Percentiles rank a stretch among this genome's conserved stretches.
Conservation (phyloP, 1,139 yeast genomes). For the Saccharomyces hybrid region DNA sequence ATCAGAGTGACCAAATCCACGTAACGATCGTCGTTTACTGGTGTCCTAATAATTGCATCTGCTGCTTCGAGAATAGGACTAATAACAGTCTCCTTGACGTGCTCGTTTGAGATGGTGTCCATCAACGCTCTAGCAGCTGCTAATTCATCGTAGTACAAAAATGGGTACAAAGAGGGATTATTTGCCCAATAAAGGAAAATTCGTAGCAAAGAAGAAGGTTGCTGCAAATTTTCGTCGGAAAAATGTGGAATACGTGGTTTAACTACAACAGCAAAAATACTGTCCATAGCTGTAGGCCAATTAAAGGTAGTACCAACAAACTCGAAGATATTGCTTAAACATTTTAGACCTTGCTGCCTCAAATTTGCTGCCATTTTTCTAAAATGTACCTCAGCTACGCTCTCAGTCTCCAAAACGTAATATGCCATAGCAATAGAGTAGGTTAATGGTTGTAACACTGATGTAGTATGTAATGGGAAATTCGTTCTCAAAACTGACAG, state of each 20-base stretch:
- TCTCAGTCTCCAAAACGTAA: slow-evolving; percentile 33
- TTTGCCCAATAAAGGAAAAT: slow-evolving; percentile 62
- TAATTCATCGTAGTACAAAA: slow-evolving; percentile 50
- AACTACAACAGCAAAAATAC: slow-evolving; percentile 50
- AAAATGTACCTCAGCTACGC: slow-evolving; percentile 14
- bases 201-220: slow-evolving; percentile 68
- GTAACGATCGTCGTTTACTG: slow-evolving; percentile 39
- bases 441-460: slow-evolving; percentile 54
- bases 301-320: slow-evolving; percentile 39
- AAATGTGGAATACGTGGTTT: slow-evolving; percentile 59
- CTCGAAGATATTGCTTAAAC: slow-evolving; percentile 46
- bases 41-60: slow-evolving; percentile 37
- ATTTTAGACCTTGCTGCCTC: slow-evolving; percentile 55
- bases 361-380: slow-evolving; percentile 46
- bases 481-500: slow-evolving; percentile 56
- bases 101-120: slow-evolving; percentile 43
- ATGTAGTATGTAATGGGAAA: slow-evolving; percentile 42
- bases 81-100: slow-evolving; percentile 64
- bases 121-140: slow-evolving; percentile 52
- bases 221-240: slow-evolving; percentile 72
- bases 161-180: slow-evolving; percentile 41
- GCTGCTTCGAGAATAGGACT: slow-evolving; percentile 53
- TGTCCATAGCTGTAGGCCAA: slow-evolving; percentile 52
- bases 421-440: slow-evolving; percentile 54
- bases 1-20: slow-evolving; percentile 46